Conservation (phyloP, 1,139 yeast species). For the Saccharomyces uvarum region DNA sequence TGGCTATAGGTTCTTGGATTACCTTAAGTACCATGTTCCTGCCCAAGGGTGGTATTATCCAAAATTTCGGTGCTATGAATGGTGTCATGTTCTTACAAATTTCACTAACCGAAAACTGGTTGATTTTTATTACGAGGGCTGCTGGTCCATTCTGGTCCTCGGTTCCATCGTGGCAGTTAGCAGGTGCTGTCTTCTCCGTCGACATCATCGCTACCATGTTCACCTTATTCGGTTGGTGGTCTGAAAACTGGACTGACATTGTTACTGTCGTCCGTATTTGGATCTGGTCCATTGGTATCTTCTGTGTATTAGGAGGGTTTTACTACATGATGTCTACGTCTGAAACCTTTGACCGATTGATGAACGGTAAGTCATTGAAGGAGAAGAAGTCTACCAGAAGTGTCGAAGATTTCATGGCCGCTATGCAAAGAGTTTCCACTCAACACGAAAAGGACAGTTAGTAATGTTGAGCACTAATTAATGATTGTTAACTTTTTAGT, state of each 20-base stretch:
- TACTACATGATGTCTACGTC: slow-evolving; percentile 89
- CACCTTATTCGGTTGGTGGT: slow-evolving; percentile 95
- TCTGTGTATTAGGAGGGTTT: slow-evolving; percentile 94
- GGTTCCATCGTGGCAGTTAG: slow-evolving; percentile 86
- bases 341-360: slow-evolving; percentile 79
- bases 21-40: slow-evolving; percentile 86
- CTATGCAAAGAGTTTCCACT: slow-evolving; percentile 97
- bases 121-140: slow-evolving; percentile 91
- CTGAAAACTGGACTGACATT: slow-evolving; percentile 94
- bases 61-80: slow-evolving; percentile 88
- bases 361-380: slow-evolving; percentile 81
- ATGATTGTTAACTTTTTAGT: slow-evolving; percentile 1
- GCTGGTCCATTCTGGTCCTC: slow-evolving; percentile 95
- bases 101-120: slow-evolving; percentile 92
- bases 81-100: slow-evolving; percentile 89
- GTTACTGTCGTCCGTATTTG: slow-evolving; percentile 90
- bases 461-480: not conserved
- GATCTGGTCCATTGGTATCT: slow-evolving; percentile 93
- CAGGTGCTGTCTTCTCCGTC: slow-evolving; percentile 85
- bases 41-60: slow-evolving; percentile 82
- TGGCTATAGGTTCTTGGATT: slow-evolving; percentile 89
- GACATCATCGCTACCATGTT: slow-evolving; percentile 87
- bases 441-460: slow-evolving; percentile 68
- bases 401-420: slow-evolving; percentile 88
- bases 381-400: slow-evolving; percentile 66